Evolutionary conservation across 2,329 filamentous ascomycete genomes (phyloP).

Genomic region (Calonectria multiphialidica): DNA sequence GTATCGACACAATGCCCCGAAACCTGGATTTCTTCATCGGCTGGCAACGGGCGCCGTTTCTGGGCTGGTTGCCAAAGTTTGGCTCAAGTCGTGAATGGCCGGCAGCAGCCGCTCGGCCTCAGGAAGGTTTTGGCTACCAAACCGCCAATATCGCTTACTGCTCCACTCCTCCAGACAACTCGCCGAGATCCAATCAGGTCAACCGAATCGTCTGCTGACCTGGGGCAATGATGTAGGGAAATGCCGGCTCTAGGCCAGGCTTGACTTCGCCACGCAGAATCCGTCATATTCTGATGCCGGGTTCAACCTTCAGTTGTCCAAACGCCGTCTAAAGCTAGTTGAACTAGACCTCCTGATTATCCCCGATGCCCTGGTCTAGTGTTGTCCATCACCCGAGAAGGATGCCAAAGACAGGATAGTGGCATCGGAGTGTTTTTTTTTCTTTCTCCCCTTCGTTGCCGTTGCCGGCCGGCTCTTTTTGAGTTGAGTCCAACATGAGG

Average conservation of each 20-base stretch:
- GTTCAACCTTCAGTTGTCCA: neutral
- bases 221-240: neutral
- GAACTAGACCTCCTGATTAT: neutral
- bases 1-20: neutral
- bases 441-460: neutral
- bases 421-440: neutral
- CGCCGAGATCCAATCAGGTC: neutral
- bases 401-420: neutral
- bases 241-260: neutral
- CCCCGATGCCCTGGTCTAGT: neutral
- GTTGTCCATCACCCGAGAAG: neutral
- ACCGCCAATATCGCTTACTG: slow-evolving; percentile 2
- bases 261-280: neutral
- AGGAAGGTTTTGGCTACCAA: slow-evolving; percentile 2
- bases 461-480: neutral
- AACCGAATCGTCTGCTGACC: neutral
- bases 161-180: neutral
- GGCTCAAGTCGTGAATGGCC: neutral
- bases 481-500: neutral
- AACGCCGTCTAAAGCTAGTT: neutral
- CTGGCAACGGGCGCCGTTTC: neutral
- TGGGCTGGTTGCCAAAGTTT: neutral
- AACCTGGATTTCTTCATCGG: neutral
- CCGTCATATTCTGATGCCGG: neutral
- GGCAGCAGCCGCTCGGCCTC: neutral